Percentiles rank a stretch among this genome's conserved stretches.
Evolutionary conservation across 1,284 basidiomycete species (phyloP).

Genomic region (Heimioporus punctisporus): DNA sequence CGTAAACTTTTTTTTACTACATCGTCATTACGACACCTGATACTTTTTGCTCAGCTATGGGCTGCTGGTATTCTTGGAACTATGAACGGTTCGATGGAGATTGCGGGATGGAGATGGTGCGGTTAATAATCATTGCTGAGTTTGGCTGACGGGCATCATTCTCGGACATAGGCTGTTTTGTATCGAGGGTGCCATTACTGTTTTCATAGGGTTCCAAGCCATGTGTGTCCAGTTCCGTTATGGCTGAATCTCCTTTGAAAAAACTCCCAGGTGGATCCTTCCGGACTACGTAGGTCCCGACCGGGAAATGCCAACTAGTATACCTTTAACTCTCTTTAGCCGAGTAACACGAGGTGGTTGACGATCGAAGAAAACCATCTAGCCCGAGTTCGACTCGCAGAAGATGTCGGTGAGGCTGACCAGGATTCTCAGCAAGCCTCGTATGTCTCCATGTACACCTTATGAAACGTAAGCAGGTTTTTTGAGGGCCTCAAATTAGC

Average conservation of each 20-base stretch:
- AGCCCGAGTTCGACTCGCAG: slow-evolving; percentile 73
- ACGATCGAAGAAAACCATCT: slow-evolving; percentile 57
- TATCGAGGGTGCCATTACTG: slow-evolving; percentile 63
- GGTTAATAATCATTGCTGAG: too few species aligned
- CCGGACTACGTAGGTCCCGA: slow-evolving; percentile 51
- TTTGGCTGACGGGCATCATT: too few species aligned
- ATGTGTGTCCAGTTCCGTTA: slow-evolving; percentile 47
- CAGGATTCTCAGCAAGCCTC: slow-evolving; percentile 55
- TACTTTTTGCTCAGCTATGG: slow-evolving; percentile 44
- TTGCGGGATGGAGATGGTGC: slow-evolving; percentile 75
- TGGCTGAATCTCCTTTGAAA: too few species aligned
- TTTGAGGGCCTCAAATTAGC: slow-evolving; percentile 58
- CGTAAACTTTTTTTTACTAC: slow-evolving; percentile 44
- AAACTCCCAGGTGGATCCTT: slow-evolving; percentile 46
- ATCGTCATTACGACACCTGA: too few species aligned
- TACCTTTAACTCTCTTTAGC: slow-evolving; percentile 36
- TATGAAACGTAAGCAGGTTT: slow-evolving; percentile 36
- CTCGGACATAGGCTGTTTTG: slow-evolving; percentile 63
- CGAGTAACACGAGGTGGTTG: slow-evolving; percentile 70
- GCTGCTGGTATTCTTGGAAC: slow-evolving; percentile 70
- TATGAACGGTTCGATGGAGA: slow-evolving; percentile 70
- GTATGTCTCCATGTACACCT: slow-evolving; percentile 40
- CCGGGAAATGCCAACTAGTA: background rate
- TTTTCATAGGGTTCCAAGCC: slow-evolving; percentile 53
- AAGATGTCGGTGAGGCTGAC: slow-evolving; percentile 75